Evolutionary conservation across 306 rosid genomes (phyloP).

Genomic region (cucumber (Cucumis sativus)): Cucumber_9930_V3 NC_026657.2:5530001-5530500

Average conservation of each 20-base stretch:
- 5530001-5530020: background rate
- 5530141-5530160: no score
- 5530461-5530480: background rate
- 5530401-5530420: background rate
- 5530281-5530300: background rate
- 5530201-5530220: no score
- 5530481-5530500: background rate
- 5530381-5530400: constrained; percentile 1
- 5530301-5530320: background rate
- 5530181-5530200: no score
- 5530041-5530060: background rate
- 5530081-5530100: no score
- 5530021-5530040: background rate
- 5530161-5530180: no score
- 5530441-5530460: background rate
- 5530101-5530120: no score
- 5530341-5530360: background rate
- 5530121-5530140: no score
- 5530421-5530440: background rate
- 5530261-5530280: no score
- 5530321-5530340: background rate
- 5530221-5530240: no score
- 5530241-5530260: no score
- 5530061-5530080: background rate
- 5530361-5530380: background rate